phyloP scores from a whole-genome alignment of 768 basidiomycete species.

The Boletus vinaceobasis region DNA sequence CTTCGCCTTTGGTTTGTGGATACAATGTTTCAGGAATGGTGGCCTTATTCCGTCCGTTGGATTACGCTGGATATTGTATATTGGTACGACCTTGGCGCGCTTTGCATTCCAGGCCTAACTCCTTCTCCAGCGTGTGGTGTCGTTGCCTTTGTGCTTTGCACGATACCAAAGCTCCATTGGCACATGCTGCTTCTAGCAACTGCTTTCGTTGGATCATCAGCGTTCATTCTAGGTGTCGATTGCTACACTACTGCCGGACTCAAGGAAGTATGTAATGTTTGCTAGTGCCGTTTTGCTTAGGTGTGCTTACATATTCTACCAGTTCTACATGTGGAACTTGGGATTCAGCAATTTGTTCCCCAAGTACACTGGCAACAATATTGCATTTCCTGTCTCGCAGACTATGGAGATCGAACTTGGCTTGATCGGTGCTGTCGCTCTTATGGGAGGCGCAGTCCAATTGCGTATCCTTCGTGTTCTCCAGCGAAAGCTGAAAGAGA shows the following conservation, averaged over 20 bases:
- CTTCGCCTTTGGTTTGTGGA: slow-evolving; percentile 81
- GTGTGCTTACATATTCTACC: slow-evolving; percentile 15
- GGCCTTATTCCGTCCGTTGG: slow-evolving; percentile 77
- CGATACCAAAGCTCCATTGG: slow-evolving; percentile 83
- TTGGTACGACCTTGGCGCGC: slow-evolving; percentile 48
- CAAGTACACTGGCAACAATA: slow-evolving; percentile 62
- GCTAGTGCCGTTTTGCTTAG: neutral
- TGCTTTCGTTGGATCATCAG: slow-evolving; percentile 84
- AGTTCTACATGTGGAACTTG: slow-evolving; percentile 97
- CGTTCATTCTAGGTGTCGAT: slow-evolving; percentile 90
- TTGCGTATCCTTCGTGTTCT: slow-evolving; percentile 81
- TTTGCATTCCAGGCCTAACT: slow-evolving; percentile 15
- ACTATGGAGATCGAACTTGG: slow-evolving; percentile 94
- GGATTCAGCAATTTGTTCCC: slow-evolving; percentile 82
- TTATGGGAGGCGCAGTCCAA: slow-evolving; percentile 90
- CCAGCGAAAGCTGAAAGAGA: slow-evolving; percentile 74
- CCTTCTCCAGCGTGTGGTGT: slow-evolving; percentile 57
- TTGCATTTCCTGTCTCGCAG: slow-evolving; percentile 80
- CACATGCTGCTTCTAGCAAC: slow-evolving; percentile 84
- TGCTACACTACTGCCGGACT: slow-evolving; percentile 89
- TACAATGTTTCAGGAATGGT: slow-evolving; percentile 80
- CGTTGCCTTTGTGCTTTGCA: slow-evolving; percentile 77
- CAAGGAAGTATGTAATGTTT: slow-evolving; percentile 66
- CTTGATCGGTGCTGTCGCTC: slow-evolving; percentile 73
- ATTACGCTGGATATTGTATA: slow-evolving; percentile 86